phyloP scores from a whole-genome alignment of 768 basidiomycete species.

The Phylloporus rhodoxanthus region DNA sequence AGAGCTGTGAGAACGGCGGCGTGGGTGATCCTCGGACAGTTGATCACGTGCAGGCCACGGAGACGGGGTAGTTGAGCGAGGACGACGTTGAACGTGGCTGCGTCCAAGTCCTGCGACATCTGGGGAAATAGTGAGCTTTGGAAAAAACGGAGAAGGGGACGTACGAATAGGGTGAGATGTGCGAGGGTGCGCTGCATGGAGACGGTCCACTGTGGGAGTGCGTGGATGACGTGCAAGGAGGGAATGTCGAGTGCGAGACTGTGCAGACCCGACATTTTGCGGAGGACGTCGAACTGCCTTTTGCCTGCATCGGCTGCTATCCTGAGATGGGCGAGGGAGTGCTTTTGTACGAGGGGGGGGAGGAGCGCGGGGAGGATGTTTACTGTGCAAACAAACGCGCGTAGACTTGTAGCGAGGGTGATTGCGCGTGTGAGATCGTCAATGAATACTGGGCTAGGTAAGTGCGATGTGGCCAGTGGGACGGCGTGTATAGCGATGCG shows the following conservation, averaged over 20 bases:
- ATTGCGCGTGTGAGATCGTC: slow-evolving; percentile 47
- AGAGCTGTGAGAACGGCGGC: slow-evolving; percentile 38
- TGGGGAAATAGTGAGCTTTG: slow-evolving; percentile 20
- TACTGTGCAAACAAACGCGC: slow-evolving; percentile 50
- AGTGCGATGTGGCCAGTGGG: slow-evolving; percentile 28
- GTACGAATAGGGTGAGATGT: slow-evolving; percentile 54
- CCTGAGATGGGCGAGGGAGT: slow-evolving; percentile 42
- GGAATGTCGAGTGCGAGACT: slow-evolving; percentile 51
- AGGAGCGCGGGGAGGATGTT: slow-evolving; percentile 47
- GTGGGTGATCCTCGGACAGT: slow-evolving; percentile 56
- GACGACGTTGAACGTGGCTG: slow-evolving; percentile 41
- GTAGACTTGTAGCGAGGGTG: slow-evolving; percentile 45
- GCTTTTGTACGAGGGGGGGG: slow-evolving; percentile 39
- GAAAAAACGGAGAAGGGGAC: slow-evolving; percentile 18
- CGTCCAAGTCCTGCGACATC: slow-evolving; percentile 55
- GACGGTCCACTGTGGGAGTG: slow-evolving; percentile 52
- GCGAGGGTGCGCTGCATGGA: slow-evolving; percentile 41
- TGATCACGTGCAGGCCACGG: slow-evolving; percentile 53
- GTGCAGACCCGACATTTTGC: slow-evolving; percentile 36
- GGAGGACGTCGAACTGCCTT: slow-evolving; percentile 42
- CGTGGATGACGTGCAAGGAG: slow-evolving; percentile 57
- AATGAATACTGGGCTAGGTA: slow-evolving; percentile 44
- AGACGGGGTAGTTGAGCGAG: slow-evolving; percentile 49
- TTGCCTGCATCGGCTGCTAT: slow-evolving; percentile 49
- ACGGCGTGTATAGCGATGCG: slow-evolving; percentile 51